A percentile compares a stretch with the other conserved stretches of the same genome.
Evolutionary conservation across 129 eudicot genomes (phyloP).

Genomic region (Lactuca saligna): DNA sequence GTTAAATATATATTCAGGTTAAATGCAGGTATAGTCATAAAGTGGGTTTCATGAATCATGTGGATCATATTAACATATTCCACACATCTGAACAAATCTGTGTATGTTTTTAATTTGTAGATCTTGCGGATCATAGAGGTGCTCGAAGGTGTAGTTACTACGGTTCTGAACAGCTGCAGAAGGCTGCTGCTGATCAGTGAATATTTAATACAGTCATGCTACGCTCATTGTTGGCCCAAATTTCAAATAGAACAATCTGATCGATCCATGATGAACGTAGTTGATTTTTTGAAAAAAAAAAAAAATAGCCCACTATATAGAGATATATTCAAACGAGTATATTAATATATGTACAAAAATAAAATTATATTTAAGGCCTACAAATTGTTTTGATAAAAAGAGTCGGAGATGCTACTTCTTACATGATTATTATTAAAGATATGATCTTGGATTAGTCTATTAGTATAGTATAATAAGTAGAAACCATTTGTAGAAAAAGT

Average conservation of each 20-base stretch:
- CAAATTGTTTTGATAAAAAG: too few relatives aligned
- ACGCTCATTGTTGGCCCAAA: slow-evolving; percentile 22
- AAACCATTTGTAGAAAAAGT: too few relatives aligned
- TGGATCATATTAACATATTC: slow-evolving; percentile 17
- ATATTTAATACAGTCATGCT: slow-evolving; percentile 37
- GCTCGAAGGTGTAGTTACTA: neutral
- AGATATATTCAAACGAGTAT: too few relatives aligned
- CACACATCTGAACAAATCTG: neutral
- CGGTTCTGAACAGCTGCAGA: slow-evolving; percentile 7
- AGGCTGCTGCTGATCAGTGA: slow-evolving; percentile 1
- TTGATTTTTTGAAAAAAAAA: neutral
- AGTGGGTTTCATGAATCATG: slow-evolving; percentile 35
- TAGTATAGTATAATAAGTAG: too few relatives aligned
- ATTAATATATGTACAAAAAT: too few relatives aligned
- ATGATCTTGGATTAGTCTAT: too few relatives aligned
- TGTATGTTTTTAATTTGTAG: slow-evolving; percentile 16
- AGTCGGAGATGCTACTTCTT: too few relatives aligned
- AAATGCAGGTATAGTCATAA: slow-evolving; percentile 18
- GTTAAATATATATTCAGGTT: slow-evolving; percentile 14
- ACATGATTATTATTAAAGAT: too few relatives aligned
- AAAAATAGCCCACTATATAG: neutral
- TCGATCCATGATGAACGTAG: neutral
- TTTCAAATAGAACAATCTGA: slow-evolving; percentile 15
- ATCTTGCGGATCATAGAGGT: slow-evolving; percentile 15
- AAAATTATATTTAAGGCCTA: too few relatives aligned